Percentiles rank a stretch among this genome's conserved stretches.
These are phyloP conservation scores for Melocanna baccifera DNA, from an alignment of 176 grass and related monocot species.

Conservation along the genomic window DNA sequence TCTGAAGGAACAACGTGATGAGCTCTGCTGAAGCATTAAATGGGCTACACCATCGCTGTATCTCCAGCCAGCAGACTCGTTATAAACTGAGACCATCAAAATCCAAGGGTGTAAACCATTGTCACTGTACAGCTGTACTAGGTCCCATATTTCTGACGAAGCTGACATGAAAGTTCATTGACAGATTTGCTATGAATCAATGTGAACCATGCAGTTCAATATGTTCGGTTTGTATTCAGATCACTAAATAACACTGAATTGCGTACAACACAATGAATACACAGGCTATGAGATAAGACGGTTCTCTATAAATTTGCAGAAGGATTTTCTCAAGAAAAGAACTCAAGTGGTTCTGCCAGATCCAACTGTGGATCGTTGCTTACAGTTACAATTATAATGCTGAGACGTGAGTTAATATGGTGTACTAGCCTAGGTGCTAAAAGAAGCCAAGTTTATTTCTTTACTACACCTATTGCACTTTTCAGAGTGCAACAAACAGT, in stretches of 20 bases:
- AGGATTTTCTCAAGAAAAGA: background rate
- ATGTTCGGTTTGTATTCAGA: background rate
- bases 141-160: conserved; percentile 17
- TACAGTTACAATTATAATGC: conserved; percentile 33
- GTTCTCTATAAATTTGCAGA: background rate
- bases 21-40: conserved; percentile 6
- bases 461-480: conserved; percentile 32
- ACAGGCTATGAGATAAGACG: background rate
- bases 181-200: background rate
- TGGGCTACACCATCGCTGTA: background rate
- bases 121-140: background rate
- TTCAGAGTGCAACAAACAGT: conserved; percentile 21
- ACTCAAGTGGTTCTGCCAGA: conserved; percentile 16
- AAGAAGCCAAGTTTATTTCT: conserved; percentile 18
- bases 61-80: background rate
- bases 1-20: background rate
- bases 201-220: background rate
- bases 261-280: background rate
- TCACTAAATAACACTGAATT: background rate
- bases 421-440: conserved; percentile 26
- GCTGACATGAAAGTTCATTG: background rate
- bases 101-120: background rate
- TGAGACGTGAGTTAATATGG: conserved; percentile 15
- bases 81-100: background rate
- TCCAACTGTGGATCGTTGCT: background rate